Evolutionary conservation across 139 green algal species (phyloP), one percentile per base, ranked within the genome.

Genomic region (Micractinium sp.): DNA sequence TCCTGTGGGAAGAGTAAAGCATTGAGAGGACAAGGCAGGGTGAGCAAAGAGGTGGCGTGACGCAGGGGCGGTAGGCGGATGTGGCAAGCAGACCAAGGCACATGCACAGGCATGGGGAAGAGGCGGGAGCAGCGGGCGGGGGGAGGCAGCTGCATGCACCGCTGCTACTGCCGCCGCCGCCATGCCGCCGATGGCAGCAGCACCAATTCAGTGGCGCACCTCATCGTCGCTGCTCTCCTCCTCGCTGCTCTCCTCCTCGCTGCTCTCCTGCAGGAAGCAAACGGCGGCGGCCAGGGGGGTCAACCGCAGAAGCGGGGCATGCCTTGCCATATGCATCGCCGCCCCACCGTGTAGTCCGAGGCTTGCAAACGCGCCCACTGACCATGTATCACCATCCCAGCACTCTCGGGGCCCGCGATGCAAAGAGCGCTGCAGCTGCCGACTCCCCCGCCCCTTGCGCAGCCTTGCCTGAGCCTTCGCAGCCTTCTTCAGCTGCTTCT

Each of bases 401-500:
- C 47, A 56, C 47, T 56, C 7, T 56, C 47, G 9, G 9, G 47
- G 47, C 9, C 47, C 47, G 47, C 47, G 5, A 56, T 56, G 47
- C 47, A 56, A 56, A 56, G 47, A 56, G 47, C 47, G 9, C 47
- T 56, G 47, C 47, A 56, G 47, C 5, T 56, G 47, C 47, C 47
- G 47, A 56, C 47, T 33, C 71, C 71, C 71, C 71, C 29, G 31
- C 47, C 80, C 29, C 80, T 27, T 61, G 39, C n/a, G 47, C 80
- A 85, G 35, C 47, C 23, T 56, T 38, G 80, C 29, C 60, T 85
- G 47, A 16, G 38, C 31, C 47, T 56, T 56, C 47, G 47, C 47
- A 56, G 47, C 47, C 47, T 92, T 91, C 36, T 88, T 66, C 0
- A 79, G 66, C 18, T 92, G 86, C 91, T 92, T 93, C 53, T 88